phyloP scores from a whole-genome alignment of 2,329 filamentous ascomycete genomes.

The Colletotrichum destructivum region DNA sequence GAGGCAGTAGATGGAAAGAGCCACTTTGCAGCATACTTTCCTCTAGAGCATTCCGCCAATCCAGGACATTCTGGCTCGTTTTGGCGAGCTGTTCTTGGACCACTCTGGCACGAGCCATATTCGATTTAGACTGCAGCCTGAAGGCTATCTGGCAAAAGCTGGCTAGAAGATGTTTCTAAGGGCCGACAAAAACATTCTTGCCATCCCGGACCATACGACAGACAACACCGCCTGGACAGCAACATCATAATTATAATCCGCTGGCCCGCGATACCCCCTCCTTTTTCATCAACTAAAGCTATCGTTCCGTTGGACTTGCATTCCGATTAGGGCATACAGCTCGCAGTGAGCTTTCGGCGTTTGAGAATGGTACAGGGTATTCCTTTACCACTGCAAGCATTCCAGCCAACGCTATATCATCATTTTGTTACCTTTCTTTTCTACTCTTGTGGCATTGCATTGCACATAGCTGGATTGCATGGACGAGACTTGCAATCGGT shows the following conservation, averaged over 20 bases:
- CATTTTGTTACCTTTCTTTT: constrained; percentile 16
- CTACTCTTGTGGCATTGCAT: constrained; percentile 32
- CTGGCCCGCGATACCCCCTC: constrained; percentile 35
- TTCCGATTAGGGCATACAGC: constrained; percentile 27
- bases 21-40: constrained; percentile 9
- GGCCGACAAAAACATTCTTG: neutral
- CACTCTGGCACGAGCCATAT: constrained; percentile 23
- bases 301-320: constrained; percentile 24
- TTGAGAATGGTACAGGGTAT: constrained; percentile 17
- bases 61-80: constrained; percentile 23
- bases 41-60: constrained; percentile 4
- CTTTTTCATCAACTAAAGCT: constrained; percentile 13
- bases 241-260: constrained; percentile 42
- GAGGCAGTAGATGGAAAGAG: constrained; percentile 7
- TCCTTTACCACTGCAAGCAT: constrained; percentile 20
- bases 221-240: constrained; percentile 27
- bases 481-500: constrained; percentile 35
- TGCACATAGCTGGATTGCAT: constrained; percentile 40
- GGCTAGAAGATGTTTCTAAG: constrained; percentile 10
- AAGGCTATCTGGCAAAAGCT: constrained; percentile 22
- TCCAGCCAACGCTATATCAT: constrained; percentile 30
- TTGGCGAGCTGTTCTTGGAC: constrained; percentile 10
- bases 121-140: constrained; percentile 26
- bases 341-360: constrained; percentile 34
- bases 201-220: constrained; percentile 15